These are phyloP conservation scores for Tulasnella sp. DNA, from an alignment of 768 basidiomycete genomes.

Conservation along the genomic window DNA sequence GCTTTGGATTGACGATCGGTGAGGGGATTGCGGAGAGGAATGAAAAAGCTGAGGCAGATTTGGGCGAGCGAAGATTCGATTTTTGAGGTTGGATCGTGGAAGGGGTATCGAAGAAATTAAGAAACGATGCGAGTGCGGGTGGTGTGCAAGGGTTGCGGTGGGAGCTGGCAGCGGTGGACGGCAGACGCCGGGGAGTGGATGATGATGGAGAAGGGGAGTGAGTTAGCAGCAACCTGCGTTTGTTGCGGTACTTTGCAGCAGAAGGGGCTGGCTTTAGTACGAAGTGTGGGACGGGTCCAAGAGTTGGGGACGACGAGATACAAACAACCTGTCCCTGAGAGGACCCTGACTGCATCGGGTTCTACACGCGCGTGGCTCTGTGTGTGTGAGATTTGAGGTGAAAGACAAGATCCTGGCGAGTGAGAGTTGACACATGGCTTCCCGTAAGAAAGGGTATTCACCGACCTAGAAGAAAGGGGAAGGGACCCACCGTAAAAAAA, in stretches of 20 bases:
- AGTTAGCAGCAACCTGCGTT: neutral
- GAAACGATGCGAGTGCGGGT: neutral
- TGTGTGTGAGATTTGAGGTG: neutral
- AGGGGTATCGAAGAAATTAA: neutral
- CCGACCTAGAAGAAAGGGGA: neutral
- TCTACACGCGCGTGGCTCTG: neutral
- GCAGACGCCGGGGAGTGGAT: neutral
- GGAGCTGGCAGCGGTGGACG: neutral
- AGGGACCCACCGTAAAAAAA: neutral
- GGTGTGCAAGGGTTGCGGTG: too few relatives aligned
- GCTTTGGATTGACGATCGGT: neutral
- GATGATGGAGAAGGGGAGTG: neutral
- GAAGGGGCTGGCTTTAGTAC: conserved; percentile 11
- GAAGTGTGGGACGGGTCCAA: conserved; percentile 2
- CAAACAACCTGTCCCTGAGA: conserved; percentile 4
- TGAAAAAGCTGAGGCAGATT: neutral
- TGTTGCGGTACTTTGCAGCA: neutral
- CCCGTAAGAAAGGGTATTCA: neutral
- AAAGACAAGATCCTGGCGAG: neutral
- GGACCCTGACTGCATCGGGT: neutral
- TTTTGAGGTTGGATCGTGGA: too few relatives aligned
- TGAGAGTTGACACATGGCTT: neutral
- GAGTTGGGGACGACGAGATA: neutral
- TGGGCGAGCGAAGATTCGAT: neutral
- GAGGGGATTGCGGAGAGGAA: neutral